Conservation (phyloP, 306 rosid genomes). For the Castanea mollissima region DNA sequence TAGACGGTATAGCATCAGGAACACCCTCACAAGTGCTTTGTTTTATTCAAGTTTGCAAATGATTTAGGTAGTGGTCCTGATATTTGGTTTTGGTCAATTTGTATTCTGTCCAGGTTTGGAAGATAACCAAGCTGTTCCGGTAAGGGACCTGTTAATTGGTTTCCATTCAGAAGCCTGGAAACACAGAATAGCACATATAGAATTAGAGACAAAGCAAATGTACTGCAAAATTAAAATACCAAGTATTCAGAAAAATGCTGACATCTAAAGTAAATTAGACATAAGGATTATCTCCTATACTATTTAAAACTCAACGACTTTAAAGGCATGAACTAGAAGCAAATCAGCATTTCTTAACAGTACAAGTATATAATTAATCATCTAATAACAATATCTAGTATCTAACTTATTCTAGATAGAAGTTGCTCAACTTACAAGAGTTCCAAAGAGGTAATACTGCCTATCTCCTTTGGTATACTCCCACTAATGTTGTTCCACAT, state of each 20-base stretch:
- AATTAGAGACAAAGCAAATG: conserved; percentile 12
- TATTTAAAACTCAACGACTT: neutral
- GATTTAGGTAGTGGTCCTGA: conserved; percentile 73
- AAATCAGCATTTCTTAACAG: neutral
- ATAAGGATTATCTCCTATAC: neutral
- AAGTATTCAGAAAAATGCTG: neutral
- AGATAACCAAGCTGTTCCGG: conserved; percentile 85
- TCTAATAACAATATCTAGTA: neutral
- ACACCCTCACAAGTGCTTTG: conserved; percentile 79
- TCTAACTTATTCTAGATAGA: conserved; percentile 14
- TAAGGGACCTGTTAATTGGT: conserved; percentile 64
- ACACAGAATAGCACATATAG: conserved; percentile 1
- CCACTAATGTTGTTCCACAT: conserved; percentile 90
- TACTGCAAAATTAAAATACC: neutral
- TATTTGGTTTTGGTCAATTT: conserved; percentile 72
- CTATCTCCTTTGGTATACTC: conserved; percentile 80
- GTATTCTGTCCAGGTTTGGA: conserved; percentile 57
- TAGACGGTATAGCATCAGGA: conserved; percentile 19
- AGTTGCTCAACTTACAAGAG: conserved; percentile 69
- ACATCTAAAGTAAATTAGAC: neutral
- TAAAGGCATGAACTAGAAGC: neutral
- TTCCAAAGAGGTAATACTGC: conserved; percentile 58
- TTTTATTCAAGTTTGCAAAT: conserved; percentile 58
- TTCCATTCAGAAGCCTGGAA: conserved; percentile 82
- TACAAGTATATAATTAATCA: neutral